Evolutionary conservation across 164 flowering plant genomes (phyloP).

Genomic region (Nymphaea thermarum): DNA sequence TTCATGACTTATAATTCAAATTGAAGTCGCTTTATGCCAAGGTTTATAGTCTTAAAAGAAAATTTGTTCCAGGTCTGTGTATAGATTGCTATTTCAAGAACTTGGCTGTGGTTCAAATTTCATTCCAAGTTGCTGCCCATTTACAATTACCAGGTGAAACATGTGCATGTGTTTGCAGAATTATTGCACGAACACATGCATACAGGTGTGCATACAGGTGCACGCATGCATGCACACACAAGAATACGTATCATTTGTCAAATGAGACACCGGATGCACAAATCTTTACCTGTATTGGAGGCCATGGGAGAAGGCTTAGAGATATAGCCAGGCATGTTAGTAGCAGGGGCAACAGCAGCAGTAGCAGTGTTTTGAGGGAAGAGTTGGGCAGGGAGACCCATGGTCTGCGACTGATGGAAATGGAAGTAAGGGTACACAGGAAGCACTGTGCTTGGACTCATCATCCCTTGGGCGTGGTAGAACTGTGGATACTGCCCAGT

Average conservation of each 20-base stretch:
- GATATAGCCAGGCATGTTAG: constrained; percentile 40
- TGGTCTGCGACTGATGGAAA: constrained; percentile 47
- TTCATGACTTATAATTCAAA: no score
- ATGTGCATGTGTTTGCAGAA: no score
- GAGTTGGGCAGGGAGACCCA: constrained; percentile 65
- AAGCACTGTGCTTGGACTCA: constrained; percentile 51
- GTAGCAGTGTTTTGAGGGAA: constrained; percentile 28
- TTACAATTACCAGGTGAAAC: no score
- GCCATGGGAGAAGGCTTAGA: constrained; percentile 56
- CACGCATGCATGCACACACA: not conserved
- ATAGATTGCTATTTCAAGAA: no score
- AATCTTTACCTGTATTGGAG: constrained; percentile 34
- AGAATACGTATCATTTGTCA: not conserved
- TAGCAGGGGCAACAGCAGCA: constrained; percentile 27
- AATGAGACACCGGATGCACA: not conserved
- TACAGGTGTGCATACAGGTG: not conserved
- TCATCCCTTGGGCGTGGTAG: constrained; percentile 47
- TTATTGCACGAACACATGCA: no score
- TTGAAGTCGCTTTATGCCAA: no score
- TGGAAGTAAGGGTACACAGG: constrained; percentile 70
- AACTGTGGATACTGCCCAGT: constrained; percentile 53
- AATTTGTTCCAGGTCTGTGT: no score
- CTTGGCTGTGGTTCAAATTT: no score
- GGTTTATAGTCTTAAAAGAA: no score
- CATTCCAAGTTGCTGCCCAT: no score